Percentiles rank a stretch among this genome's conserved stretches.
These are phyloP conservation scores for Aspergillus olivimuriae DNA, from an alignment of 495 filamentous ascomycete species.

Conservation along the genomic window DNA sequence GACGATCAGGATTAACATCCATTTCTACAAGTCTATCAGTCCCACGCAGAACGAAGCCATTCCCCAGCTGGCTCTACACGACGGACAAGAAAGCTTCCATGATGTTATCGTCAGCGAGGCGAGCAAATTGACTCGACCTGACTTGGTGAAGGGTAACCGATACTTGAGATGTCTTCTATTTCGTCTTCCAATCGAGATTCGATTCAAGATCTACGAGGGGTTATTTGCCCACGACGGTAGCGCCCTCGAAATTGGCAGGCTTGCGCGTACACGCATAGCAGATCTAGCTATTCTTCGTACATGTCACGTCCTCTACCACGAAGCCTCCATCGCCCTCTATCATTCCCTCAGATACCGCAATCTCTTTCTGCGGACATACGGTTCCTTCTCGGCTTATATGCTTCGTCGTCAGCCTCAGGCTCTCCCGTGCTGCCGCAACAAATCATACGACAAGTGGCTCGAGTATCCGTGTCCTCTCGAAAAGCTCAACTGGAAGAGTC, in stretches of 20 bases:
- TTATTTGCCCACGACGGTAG: conserved; percentile 8
- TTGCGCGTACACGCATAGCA: background rate
- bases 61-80: conserved; percentile 3
- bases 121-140: conserved; percentile 1
- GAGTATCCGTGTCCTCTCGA: conserved; percentile 1
- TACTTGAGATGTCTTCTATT: conserved; percentile 7
- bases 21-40: no score
- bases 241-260: conserved; percentile 9
- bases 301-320: conserved; percentile 15
- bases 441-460: background rate
- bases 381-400: conserved; percentile 5
- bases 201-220: conserved; percentile 10
- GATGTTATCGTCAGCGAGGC: conserved; percentile 5
- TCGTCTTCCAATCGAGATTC: conserved; percentile 9
- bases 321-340: conserved; percentile 13
- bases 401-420: conserved; percentile 6
- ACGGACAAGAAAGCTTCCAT: conserved; percentile 4
- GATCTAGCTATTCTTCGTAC: conserved; percentile 11
- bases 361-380: conserved; percentile 18
- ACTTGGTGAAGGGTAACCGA: conserved; percentile 1
- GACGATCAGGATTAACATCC: conserved; percentile 2
- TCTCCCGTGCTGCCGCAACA: conserved; percentile 6
- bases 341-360: conserved; percentile 28
- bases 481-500: conserved; percentile 4
- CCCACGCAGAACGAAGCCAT: background rate